A percentile compares a stretch with the other conserved stretches of the same genome.
Conservation (phyloP, 768 basidiomycete species). For the Lentinula boryana region DNA sequence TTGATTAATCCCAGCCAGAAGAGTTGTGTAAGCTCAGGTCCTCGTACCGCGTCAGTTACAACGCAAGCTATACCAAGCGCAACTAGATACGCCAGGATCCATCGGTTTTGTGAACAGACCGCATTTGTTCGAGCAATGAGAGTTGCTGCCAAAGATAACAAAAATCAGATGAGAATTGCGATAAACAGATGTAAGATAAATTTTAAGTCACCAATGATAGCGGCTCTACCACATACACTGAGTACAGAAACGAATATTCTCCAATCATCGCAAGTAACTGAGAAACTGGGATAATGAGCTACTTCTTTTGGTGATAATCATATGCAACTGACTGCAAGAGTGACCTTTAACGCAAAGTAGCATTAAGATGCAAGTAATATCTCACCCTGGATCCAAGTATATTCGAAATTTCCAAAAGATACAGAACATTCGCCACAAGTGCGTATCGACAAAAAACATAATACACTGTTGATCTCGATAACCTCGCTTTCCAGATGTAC, state of each 20-base stretch:
- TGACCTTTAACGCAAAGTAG: no score
- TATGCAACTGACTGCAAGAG: no score
- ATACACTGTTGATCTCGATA: slow-evolving; percentile 23
- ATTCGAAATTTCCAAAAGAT: slow-evolving; percentile 19
- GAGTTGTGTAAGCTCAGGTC: neutral
- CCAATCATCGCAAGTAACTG: slow-evolving; percentile 19
- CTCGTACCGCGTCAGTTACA: slow-evolving; percentile 17
- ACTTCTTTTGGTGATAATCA: no score
- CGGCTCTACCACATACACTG: slow-evolving; percentile 22
- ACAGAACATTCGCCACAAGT: slow-evolving; percentile 25
- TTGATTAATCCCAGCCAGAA: neutral
- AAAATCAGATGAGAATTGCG: neutral
- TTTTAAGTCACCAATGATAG: slow-evolving; percentile 18
- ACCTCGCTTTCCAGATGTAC: slow-evolving; percentile 23
- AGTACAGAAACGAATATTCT: slow-evolving; percentile 20
- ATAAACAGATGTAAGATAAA: neutral
- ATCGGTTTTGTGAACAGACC: slow-evolving; percentile 13
- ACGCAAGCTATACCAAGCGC: slow-evolving; percentile 16
- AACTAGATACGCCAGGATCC: slow-evolving; percentile 13
- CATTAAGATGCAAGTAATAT: no score
- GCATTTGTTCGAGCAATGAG: slow-evolving; percentile 15
- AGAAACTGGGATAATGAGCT: neutral
- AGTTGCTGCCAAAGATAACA: no score
- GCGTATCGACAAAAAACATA: slow-evolving; percentile 30
- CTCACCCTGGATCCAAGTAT: slow-evolving; percentile 9